Conservation (phyloP, 192 early-diverging fungal genomes). For the Backusella australiensis region DNA sequence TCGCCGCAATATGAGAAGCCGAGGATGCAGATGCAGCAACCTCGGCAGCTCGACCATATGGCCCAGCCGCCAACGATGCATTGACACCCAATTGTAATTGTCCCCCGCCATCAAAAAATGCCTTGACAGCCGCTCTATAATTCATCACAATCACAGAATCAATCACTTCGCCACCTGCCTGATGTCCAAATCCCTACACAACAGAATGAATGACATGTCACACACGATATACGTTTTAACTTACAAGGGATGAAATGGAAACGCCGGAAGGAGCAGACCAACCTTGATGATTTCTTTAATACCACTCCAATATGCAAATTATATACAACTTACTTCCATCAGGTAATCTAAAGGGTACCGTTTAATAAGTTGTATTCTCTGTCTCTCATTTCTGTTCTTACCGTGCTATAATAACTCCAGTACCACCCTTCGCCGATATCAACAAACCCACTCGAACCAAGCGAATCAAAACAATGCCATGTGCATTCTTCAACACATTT, state of each 20-base stretch:
- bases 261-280: conserved; percentile 32
- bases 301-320: no score
- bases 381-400: neutral
- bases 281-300: neutral
- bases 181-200: conserved; percentile 21
- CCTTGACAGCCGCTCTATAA: conserved; percentile 27
- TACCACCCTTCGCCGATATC: conserved; percentile 20
- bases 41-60: conserved; percentile 21
- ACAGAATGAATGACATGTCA: neutral
- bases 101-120: conserved; percentile 28
- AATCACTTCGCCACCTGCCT: conserved; percentile 20
- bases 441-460: conserved; percentile 15
- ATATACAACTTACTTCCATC: neutral
- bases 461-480: conserved; percentile 27
- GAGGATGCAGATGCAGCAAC: conserved; percentile 7
- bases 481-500: conserved; percentile 16
- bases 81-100: conserved; percentile 26
- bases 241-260: conserved; percentile 21
- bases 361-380: neutral
- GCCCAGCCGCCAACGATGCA: conserved; percentile 20
- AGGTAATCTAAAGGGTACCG: neutral
- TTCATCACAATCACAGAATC: conserved; percentile 30
- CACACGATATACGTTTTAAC: neutral
- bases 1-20: conserved; percentile 17
- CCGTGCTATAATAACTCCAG: conserved; percentile 32